These are phyloP conservation scores for Cicer chorassanicum DNA, from an alignment of 306 rosid species.

Conservation along the genomic window DNA sequence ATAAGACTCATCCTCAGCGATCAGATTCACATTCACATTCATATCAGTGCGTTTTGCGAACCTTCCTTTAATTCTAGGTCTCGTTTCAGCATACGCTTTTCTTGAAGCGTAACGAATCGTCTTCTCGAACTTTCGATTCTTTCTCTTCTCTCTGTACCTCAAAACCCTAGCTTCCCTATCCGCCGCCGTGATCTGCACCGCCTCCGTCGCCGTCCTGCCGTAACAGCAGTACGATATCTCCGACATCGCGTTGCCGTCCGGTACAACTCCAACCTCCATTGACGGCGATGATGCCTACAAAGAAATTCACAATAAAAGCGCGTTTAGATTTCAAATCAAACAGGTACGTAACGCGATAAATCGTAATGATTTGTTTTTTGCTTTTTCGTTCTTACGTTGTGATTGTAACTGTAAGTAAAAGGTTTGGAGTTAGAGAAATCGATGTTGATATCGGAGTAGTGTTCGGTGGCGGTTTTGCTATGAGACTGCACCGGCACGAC, in stretches of 20 bases:
- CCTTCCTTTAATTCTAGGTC: conserved; percentile 97
- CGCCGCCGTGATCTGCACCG: conserved; percentile 52
- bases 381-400: neutral
- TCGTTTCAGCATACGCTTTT: conserved; percentile 92
- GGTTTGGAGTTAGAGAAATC: conserved; percentile 49
- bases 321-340: neutral
- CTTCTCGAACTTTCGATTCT: conserved; percentile 96
- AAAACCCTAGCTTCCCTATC: conserved; percentile 93
- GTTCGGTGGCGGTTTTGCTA: conserved; percentile 10
- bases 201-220: conserved; percentile 20
- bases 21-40: conserved; percentile 37
- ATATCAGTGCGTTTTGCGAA: conserved; percentile 83
- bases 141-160: conserved; percentile 98
- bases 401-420: conserved; percentile 55
- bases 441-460: conserved; percentile 43
- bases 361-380: neutral
- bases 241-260: conserved; percentile 66
- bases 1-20: conserved; percentile 49
- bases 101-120: conserved; percentile 94
- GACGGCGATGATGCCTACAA: conserved; percentile 84
- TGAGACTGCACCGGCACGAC: conserved; percentile 77
- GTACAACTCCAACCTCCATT: conserved; percentile 83
- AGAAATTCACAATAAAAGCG: neutral
- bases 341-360: neutral
- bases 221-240: conserved; percentile 60